phyloP scores from a whole-genome alignment of 1,139 yeast genomes.

The Eremothecium coryli region DNA sequence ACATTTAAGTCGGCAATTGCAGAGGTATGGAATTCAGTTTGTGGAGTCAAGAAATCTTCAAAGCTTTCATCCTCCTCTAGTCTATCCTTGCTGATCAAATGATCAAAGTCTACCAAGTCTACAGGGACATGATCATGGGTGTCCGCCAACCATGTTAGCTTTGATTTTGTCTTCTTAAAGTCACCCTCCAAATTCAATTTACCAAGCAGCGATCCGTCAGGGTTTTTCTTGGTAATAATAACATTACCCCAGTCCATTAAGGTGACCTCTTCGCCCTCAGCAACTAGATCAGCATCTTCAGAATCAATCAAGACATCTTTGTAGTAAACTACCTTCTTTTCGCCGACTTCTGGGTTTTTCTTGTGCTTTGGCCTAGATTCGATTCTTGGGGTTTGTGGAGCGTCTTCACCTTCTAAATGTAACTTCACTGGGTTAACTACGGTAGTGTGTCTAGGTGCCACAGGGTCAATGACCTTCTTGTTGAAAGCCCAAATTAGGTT shows the following conservation, averaged over 20 bases:
- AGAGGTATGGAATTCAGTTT: slow-evolving; percentile 72
- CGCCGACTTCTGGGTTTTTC: slow-evolving; percentile 88
- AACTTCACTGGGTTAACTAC: slow-evolving; percentile 61
- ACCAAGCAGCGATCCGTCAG: slow-evolving; percentile 62
- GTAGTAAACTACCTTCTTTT: slow-evolving; percentile 64
- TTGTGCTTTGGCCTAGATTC: slow-evolving; percentile 90
- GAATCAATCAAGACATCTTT: slow-evolving; percentile 70
- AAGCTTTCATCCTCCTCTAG: slow-evolving; percentile 91
- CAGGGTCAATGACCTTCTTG: slow-evolving; percentile 91
- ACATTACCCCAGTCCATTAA: slow-evolving; percentile 99
- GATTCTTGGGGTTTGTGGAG: slow-evolving; percentile 50
- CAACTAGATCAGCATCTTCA: slow-evolving; percentile 71
- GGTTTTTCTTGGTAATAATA: slow-evolving; percentile 62
- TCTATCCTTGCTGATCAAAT: slow-evolving; percentile 90
- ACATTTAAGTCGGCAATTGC: slow-evolving; percentile 82
- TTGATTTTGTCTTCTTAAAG: slow-evolving; percentile 92
- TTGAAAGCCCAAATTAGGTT: slow-evolving; percentile 92
- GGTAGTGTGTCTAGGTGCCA: slow-evolving; percentile 92
- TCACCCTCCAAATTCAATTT: slow-evolving; percentile 90
- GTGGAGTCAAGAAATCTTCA: slow-evolving; percentile 83
- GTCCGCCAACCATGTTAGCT: slow-evolving; percentile 90
- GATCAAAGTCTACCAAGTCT: slow-evolving; percentile 87
- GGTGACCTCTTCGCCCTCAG: slow-evolving; percentile 78
- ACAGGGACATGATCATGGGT: slow-evolving; percentile 61
- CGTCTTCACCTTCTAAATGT: slow-evolving; percentile 47